phyloP scores from a whole-genome alignment of 2,329 filamentous ascomycete species.

The Colletotrichum sp. region DNA sequence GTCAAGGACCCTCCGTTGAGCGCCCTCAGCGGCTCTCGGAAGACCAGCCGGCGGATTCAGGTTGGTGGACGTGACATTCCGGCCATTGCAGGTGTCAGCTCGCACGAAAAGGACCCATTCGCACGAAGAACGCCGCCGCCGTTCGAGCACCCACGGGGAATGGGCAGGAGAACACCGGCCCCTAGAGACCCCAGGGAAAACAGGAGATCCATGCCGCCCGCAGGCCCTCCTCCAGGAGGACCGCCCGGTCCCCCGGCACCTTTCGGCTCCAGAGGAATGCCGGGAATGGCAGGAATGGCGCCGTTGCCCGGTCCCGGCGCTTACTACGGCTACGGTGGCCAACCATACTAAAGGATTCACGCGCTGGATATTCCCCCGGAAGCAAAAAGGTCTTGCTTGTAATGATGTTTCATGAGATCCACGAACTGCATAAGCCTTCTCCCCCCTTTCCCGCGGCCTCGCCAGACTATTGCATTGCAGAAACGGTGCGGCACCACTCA shows the following conservation, averaged over 20 bases:
- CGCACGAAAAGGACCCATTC: conserved; percentile 34
- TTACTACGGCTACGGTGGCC: conserved; percentile 11
- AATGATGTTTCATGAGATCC: conserved; percentile 10
- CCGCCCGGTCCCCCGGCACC: background rate
- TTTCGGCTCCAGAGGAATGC: background rate
- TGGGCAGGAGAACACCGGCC: conserved; percentile 45
- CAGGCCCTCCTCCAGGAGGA: background rate
- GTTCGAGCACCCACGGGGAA: conserved; percentile 11
- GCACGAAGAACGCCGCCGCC: conserved; percentile 42
- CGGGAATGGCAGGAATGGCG: background rate
- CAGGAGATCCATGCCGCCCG: conserved; percentile 15
- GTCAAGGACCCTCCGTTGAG: conserved; percentile 67
- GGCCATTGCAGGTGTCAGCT: conserved; percentile 41
- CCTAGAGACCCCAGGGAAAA: conserved; percentile 27
- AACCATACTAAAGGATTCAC: background rate
- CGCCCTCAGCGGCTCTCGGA: conserved; percentile 54
- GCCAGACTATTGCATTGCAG: conserved; percentile 1
- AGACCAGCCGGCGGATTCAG: conserved; percentile 41
- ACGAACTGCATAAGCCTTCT: conserved; percentile 12
- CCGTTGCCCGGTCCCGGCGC: background rate
- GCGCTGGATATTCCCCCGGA: background rate
- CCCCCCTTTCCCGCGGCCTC: background rate
- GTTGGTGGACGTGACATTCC: conserved; percentile 26
- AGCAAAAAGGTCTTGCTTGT: background rate
- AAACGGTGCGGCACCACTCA: background rate